These are phyloP conservation scores for Eremomyces bilateralis DNA, from an alignment of 495 filamentous ascomycete species.

Conservation along the genomic window DNA sequence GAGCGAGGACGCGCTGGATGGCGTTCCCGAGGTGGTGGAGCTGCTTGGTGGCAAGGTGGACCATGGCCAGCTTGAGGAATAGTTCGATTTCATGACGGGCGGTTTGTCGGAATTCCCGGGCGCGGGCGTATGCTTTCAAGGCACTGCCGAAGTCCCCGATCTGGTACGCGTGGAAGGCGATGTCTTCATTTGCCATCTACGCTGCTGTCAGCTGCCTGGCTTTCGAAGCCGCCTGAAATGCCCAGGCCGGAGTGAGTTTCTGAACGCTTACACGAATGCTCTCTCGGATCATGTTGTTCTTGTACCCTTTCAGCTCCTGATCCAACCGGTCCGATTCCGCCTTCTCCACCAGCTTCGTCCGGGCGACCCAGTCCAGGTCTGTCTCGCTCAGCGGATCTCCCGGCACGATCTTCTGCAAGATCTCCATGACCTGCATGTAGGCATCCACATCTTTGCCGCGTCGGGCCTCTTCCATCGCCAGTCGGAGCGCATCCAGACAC, in stretches of 20 bases:
- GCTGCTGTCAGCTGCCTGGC: too few species aligned
- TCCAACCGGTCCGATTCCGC: constrained; percentile 51
- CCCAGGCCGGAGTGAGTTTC: background rate
- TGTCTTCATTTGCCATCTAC: constrained; percentile 59
- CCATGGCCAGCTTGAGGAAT: too few species aligned
- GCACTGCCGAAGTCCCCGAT: constrained; percentile 39
- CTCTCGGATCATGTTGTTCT: constrained; percentile 94
- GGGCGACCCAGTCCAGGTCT: constrained; percentile 50
- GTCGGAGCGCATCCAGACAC: constrained; percentile 57
- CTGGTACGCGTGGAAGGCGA: constrained; percentile 43
- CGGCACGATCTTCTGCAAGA: constrained; percentile 31
- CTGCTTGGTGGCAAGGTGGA: too few species aligned
- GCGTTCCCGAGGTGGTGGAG: too few species aligned
- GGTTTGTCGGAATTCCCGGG: constrained; percentile 64
- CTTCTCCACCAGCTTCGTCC: constrained; percentile 37
- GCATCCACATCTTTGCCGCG: constrained; percentile 45
- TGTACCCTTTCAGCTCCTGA: constrained; percentile 72
- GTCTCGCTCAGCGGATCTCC: constrained; percentile 40
- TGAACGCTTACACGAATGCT: constrained; percentile 50
- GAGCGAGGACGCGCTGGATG: too few species aligned
- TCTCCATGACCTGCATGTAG: constrained; percentile 48
- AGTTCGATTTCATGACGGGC: too few species aligned
- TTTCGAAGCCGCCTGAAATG: too few species aligned
- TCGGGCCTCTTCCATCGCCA: constrained; percentile 57
- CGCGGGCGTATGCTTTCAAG: constrained; percentile 44